Evolutionary conservation across 352 stramenopile species (phyloP), one percentile per base, ranked within the genome.

Genomic region (Globisporangium abappressorium): DNA sequence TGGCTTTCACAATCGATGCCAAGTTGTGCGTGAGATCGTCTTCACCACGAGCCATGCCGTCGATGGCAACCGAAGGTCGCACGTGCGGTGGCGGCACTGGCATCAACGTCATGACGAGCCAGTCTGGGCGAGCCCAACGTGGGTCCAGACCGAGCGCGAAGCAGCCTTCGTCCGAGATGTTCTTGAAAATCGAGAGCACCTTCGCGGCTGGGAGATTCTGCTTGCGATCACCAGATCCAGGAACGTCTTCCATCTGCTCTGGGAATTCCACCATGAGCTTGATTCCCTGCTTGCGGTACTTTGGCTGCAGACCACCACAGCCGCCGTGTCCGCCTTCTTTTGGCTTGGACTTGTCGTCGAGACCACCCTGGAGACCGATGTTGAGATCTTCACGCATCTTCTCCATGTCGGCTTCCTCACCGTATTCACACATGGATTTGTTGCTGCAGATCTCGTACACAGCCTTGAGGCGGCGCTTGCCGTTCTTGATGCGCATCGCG

Each of bases 21-120:
- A 99, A 77, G 70, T 98, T 97, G 76, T 99, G 96, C 26, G 98
- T 99, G 41, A 99, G 82, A 74, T 99, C 98, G 74, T 99, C 98
- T 71, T 99, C 97, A 65, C 93, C 98, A 46, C 91, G 90, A 34
- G 90, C 84, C 76, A 95, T 95, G 49, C 94, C 96, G 24, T 98
- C 96, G 63, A 98, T 91, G 43, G 91, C 92, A 9, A 99, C 97
- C 24, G 90, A 98, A 49, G 98, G 98, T 26, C 98, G 95, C 30
- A 99, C 97, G 70, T 99, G 97, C 34, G 98, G 92, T 24, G 98
- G 98, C 20, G 97, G 97, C 33, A 99, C 97, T 0, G 98, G 98
- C 77, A 99, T 94, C 20, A 99, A 91, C 63, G 97, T 98, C 65
- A 99, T 92, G n/a, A 99, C 79, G 67, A 99, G 90, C 97, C 98